phyloP scores from a whole-genome alignment of 768 basidiomycete species.

The Tylopilus plumbeoviolaceoides region DNA sequence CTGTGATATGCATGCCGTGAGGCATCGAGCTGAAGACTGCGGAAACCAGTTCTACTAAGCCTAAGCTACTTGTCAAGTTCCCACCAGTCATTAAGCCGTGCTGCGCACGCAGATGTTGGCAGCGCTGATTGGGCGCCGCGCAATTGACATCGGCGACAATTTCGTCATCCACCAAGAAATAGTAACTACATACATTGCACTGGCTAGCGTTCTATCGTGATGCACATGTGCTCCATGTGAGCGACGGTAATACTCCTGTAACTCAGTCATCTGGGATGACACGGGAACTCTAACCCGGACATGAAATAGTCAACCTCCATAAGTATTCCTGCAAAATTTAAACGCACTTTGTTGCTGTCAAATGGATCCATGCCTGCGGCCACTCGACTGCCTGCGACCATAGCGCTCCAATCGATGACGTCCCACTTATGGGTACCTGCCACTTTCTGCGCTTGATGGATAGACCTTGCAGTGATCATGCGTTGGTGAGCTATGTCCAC shows the following conservation, averaged over 20 bases:
- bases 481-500: constrained; percentile 74
- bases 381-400: constrained; percentile 74
- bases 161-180: too few relatives aligned
- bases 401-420: constrained; percentile 75
- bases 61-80: too few relatives aligned
- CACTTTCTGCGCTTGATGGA: constrained; percentile 48
- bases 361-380: constrained; percentile 62
- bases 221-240: too few relatives aligned
- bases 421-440: constrained; percentile 50
- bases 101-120: too few relatives aligned
- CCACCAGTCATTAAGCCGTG: too few relatives aligned
- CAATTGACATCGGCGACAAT: too few relatives aligned
- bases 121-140: too few relatives aligned
- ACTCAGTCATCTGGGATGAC: constrained; percentile 23
- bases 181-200: not conserved
- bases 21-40: too few relatives aligned
- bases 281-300: constrained; percentile 10
- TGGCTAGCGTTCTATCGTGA: not conserved
- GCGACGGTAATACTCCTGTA: not conserved
- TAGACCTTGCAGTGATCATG: constrained; percentile 71
- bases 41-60: too few relatives aligned
- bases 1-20: too few relatives aligned
- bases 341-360: constrained; percentile 33
- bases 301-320: not conserved
- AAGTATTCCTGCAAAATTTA: not conserved